These are phyloP conservation scores for Oryza officinalis DNA, from an alignment of 176 grass and related monocot species.

Conservation along the genomic window DNA sequence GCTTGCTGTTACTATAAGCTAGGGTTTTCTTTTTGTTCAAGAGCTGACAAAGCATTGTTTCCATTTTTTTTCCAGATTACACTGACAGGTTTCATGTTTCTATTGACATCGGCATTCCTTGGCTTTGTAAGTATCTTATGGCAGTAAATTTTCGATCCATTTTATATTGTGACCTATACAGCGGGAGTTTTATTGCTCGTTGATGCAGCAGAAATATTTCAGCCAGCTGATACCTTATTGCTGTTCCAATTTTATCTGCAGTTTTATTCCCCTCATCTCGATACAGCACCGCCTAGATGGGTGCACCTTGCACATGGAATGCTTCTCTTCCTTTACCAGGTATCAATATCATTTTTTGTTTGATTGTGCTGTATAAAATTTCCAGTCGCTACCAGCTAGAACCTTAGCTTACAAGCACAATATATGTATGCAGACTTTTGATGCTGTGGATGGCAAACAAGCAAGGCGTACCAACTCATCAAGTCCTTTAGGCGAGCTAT, in stretches of 20 bases:
- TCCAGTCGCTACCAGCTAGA: not conserved
- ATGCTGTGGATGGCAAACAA: conserved; percentile 99
- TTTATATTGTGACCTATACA: not conserved
- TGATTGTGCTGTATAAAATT: conserved; percentile 10
- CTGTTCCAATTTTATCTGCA: conserved; percentile 35
- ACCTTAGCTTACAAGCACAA: not conserved
- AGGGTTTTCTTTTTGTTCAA: conserved; percentile 35
- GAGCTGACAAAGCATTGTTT: not conserved
- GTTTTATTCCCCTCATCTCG: conserved; percentile 89
- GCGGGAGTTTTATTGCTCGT: conserved; percentile 16
- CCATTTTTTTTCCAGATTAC: conserved; percentile 65
- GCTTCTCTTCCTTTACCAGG: conserved; percentile 98
- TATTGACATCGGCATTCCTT: conserved; percentile 75
- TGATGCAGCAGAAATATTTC: not conserved
- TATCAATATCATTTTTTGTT: conserved; percentile 19
- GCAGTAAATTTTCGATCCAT: not conserved
- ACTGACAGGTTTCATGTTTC: conserved; percentile 85
- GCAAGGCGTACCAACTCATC: conserved; percentile 94
- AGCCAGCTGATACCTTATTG: not conserved
- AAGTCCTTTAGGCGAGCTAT: conserved; percentile 98
- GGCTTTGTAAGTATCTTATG: conserved; percentile 77
- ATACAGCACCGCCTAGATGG: conserved; percentile 96
- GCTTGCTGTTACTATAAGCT: not conserved
- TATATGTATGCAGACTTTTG: conserved; percentile 74
- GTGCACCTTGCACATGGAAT: conserved; percentile 93